Evolutionary conservation across 495 filamentous ascomycete species (phyloP), one percentile per base, ranked within the genome.

Genomic region (Annulohypoxylon nitens): DNA sequence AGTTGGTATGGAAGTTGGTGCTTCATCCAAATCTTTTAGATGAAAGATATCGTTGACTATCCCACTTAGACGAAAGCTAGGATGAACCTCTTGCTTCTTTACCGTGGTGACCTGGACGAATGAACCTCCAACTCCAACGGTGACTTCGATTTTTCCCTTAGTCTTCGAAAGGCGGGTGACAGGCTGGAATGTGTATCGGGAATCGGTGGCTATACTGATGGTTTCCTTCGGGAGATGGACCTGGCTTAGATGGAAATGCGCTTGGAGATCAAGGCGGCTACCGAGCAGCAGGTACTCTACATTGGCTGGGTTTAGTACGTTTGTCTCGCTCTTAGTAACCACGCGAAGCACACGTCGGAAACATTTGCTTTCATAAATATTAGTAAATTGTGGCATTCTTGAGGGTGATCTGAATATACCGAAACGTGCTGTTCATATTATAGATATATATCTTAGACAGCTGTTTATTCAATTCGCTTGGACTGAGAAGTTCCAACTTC

Each of bases 11-110:
- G 87, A 86, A 8, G 86, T 88, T 7, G 87, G 83, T 9, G 89
- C 86, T 76, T 91, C 89, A 47, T 90, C 89, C 9, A 91, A 82
- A 50, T 91, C 89, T 10, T 85, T 81, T 9, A 91, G 82, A 26
- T 89, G 85, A 78, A 90, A 91, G 23, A 90, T 90, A 68, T 91
- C 89, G 65, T 91, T 91, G 58, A 91, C 84, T 2, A 86, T 90
- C 23, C 88, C 86, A 76, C 83, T 86, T 34, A 90, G 79, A 34
- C 83, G 84, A 50, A 87, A 82, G 16, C 85, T 86, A 23, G 88
- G 88, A 16, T 87, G 81, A 48, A 91, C 85, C 58, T 91, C 89
- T 64, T 90, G 89, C 73, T 89, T 90, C 78, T 89, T 89, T 48
- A 84, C 83, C 14, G 89, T 91, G 8, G 89, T 90, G 60, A 91